Evolutionary conservation across 2,329 filamentous ascomycete species (phyloP).

Genomic region (Chaetomium globosum): DNA sequence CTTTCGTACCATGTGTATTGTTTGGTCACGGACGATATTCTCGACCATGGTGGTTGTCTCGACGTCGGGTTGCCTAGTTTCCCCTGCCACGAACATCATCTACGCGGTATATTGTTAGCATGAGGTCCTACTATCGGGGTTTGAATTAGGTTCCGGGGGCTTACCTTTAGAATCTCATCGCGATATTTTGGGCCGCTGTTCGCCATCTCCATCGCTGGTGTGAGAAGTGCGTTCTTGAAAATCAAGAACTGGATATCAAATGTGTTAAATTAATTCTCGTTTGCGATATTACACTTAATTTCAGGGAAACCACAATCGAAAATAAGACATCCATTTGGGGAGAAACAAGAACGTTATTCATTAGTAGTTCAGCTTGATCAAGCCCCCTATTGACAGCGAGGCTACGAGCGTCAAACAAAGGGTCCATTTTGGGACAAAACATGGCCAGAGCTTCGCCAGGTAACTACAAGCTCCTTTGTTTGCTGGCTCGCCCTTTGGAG

Average conservation of each 20-base stretch:
- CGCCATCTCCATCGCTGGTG: not conserved
- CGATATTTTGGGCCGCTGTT: conserved; percentile 6
- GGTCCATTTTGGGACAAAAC: not conserved
- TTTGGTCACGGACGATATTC: conserved; percentile 32
- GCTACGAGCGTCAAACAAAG: not conserved
- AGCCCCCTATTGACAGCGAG: not conserved
- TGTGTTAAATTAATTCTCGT: not conserved
- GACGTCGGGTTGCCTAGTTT: conserved; percentile 27
- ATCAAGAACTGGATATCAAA: not conserved
- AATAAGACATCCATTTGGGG: not conserved
- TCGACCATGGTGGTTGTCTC: conserved; percentile 33
- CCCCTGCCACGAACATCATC: conserved; percentile 38
- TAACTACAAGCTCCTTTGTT: not conserved
- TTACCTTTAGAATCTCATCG: conserved; percentile 16
- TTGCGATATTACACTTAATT: not conserved
- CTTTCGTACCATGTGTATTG: conserved; percentile 29
- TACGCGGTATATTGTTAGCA: conserved; percentile 10
- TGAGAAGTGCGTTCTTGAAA: not conserved
- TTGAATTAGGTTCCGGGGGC: not conserved
- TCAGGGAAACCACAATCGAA: no score
- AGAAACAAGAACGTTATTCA: not conserved
- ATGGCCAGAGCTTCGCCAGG: not conserved
- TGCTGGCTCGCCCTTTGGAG: not conserved
- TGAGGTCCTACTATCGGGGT: not conserved
- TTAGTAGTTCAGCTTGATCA: not conserved